Evolutionary conservation across 2,329 filamentous ascomycete genomes (phyloP), one percentile per base, ranked within the genome.

Genomic region (Neonectria magnoliae): DNA sequence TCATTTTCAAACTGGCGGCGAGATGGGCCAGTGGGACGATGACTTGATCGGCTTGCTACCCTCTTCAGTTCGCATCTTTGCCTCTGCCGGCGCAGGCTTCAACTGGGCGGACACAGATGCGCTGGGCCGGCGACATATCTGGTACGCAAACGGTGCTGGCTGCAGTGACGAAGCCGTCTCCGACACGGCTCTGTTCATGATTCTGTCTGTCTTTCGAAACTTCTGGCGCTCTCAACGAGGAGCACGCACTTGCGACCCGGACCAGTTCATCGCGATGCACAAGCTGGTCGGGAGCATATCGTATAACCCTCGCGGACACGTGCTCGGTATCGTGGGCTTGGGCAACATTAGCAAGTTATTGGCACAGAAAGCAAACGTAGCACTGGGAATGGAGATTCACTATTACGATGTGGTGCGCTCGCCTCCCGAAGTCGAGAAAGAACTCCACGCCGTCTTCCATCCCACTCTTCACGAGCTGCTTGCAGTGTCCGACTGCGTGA

Each of bases 11-110:
- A 87, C 85, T 0, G 88, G 88, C n/a, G 86, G 85, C 4, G 87
- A 90, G 70, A 89, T 90, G 87, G 85, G 85, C 31, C 83, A 81
- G 14, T 90, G 87, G 87, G 83, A 90, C 68, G 73, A 80, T 36
- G 86, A 88, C 69, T 76, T 90, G 2, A 88, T 90, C 47, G 67
- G 72, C 0, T 76, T 86, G 4, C 76, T 90, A 0, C 88, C 88
- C 0, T 16, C 74, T 0, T 84, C 82, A 14, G 84, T 87, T 60
- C 81, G 81, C 53, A 85, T 90, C 36, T 90, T 87, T 73, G 85
- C 88, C 31, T 87, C 83, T 13, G 88, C 88, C 2, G 88, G 88
- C 6, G 88, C 88, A 2, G 81, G 88, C 10, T 90, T 87, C 71
- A 87, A 90, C 75, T 90, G 87, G 87, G 87, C 86, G 1, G 86